A percentile compares a stretch with the other conserved stretches of the same genome.
phyloP scores from a whole-genome alignment of 1,284 basidiomycete species.

The Mycena sp. region DNA sequence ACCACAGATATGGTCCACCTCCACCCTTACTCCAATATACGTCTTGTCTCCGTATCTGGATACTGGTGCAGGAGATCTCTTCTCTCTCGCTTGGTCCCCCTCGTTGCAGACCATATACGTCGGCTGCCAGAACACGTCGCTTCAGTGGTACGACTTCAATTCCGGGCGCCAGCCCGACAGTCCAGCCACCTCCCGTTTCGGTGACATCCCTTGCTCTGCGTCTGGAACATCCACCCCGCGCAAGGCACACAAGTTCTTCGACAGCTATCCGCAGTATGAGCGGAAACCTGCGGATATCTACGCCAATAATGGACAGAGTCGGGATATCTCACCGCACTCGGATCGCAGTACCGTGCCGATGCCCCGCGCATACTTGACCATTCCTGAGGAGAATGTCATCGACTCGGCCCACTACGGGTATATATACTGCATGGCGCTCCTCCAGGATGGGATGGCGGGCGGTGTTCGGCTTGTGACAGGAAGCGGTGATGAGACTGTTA shows the following conservation, averaged over 20 bases:
- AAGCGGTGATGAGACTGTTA: constrained; percentile 90
- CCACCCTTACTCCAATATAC: constrained; percentile 76
- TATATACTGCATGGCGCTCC: constrained; percentile 85
- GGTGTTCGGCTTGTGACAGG: constrained; percentile 78
- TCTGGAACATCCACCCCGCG: constrained; percentile 62
- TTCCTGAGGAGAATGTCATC: constrained; percentile 76
- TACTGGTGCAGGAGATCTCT: constrained; percentile 89
- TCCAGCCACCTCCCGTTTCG: not conserved
- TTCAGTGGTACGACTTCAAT: constrained; percentile 84
- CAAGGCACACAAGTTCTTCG: constrained; percentile 83
- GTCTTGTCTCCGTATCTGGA: constrained; percentile 88
- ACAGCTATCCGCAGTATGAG: constrained; percentile 78
- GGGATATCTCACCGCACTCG: constrained; percentile 26
- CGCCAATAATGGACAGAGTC: constrained; percentile 53
- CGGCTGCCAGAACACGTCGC: constrained; percentile 90
- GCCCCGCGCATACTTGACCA: constrained; percentile 56
- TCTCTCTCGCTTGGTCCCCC: constrained; percentile 86
- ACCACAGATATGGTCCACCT: constrained; percentile 85
- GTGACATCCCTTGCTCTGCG: constrained; percentile 20
- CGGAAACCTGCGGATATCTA: constrained; percentile 69
- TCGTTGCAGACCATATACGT: constrained; percentile 81
- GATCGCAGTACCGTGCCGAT: constrained; percentile 4
- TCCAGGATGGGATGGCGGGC: constrained; percentile 46
- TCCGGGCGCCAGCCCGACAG: constrained; percentile 21
- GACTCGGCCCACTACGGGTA: constrained; percentile 95